phyloP scores from a whole-genome alignment of 192 early-diverging fungal genomes.

The Coemansia asiatica region DNA sequence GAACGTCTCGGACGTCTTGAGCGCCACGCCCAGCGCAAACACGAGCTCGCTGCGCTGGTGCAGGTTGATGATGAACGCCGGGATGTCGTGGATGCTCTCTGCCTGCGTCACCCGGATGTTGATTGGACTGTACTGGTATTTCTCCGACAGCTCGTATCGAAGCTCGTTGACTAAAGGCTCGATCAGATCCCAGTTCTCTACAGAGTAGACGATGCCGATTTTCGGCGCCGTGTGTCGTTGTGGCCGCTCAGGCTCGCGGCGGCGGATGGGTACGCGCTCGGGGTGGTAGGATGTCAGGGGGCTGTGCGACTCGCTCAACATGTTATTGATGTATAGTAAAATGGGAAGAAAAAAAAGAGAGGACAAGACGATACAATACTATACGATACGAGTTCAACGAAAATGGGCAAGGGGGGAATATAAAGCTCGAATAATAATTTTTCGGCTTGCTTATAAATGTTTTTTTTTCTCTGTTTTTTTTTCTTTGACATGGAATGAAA shows the following conservation, averaged over 20 bases:
- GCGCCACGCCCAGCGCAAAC: slow-evolving; percentile 42
- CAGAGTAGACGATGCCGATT: slow-evolving; percentile 34
- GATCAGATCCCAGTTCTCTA: slow-evolving; percentile 37
- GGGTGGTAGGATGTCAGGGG: not conserved
- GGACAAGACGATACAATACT: too few relatives aligned
- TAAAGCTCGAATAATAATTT: too few relatives aligned
- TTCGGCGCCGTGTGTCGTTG: slow-evolving; percentile 19
- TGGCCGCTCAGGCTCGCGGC: slow-evolving; percentile 26
- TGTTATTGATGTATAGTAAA: not conserved
- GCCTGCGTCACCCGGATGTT: slow-evolving; percentile 38
- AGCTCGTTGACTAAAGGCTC: slow-evolving; percentile 43
- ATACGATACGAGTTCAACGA: too few relatives aligned
- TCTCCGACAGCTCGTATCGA: slow-evolving; percentile 41
- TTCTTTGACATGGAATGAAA: not conserved
- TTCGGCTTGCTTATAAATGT: too few relatives aligned
- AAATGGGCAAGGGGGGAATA: too few relatives aligned
- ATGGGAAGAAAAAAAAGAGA: not conserved
- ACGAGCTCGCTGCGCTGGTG: slow-evolving; percentile 42
- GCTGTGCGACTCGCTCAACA: not conserved
- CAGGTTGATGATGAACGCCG: slow-evolving; percentile 21
- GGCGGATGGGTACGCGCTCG: slow-evolving; percentile 10
- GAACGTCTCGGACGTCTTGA: slow-evolving; percentile 13
- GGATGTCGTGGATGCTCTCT: slow-evolving; percentile 42
- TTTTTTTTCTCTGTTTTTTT: not conserved
- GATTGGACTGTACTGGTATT: slow-evolving; percentile 31